These are phyloP conservation scores for Fusarium secorum DNA, from an alignment of 2,329 filamentous ascomycete species.

Conservation along the genomic window DNA sequence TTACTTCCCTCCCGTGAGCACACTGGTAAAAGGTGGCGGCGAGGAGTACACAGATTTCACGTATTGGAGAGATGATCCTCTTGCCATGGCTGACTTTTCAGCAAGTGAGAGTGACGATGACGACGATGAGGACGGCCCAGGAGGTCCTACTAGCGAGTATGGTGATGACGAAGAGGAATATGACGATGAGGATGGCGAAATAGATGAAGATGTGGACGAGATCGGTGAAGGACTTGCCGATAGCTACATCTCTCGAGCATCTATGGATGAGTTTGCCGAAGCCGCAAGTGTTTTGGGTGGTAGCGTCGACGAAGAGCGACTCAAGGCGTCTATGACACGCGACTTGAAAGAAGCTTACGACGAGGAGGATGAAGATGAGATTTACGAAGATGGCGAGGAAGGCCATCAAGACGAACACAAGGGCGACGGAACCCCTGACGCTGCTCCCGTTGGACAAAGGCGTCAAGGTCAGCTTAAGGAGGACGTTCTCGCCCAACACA, in stretches of 20 bases:
- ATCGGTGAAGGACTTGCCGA: slow-evolving; percentile 46
- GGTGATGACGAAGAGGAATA: slow-evolving; percentile 57
- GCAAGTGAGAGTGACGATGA: slow-evolving; percentile 73
- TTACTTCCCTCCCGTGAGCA: slow-evolving; percentile 92
- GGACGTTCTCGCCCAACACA: slow-evolving; percentile 64
- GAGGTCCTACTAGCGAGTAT: slow-evolving; percentile 54
- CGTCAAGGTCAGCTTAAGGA: slow-evolving; percentile 44
- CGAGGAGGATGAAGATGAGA: slow-evolving; percentile 54
- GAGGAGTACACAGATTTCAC: slow-evolving; percentile 97
- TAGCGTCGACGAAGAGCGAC: slow-evolving; percentile 54
- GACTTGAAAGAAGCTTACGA: slow-evolving; percentile 53
- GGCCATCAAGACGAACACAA: slow-evolving; percentile 34
- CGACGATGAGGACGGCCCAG: slow-evolving; percentile 64
- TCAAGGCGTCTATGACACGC: slow-evolving; percentile 50
- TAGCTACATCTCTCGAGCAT: slow-evolving; percentile 44
- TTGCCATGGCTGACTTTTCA: slow-evolving; percentile 88
- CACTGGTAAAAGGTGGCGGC: slow-evolving; percentile 85
- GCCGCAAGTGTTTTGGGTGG: slow-evolving; percentile 54
- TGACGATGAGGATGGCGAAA: slow-evolving; percentile 54
- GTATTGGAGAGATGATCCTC: slow-evolving; percentile 88
- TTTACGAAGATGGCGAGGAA: slow-evolving; percentile 36
- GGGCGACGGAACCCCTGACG: slow-evolving; percentile 18
- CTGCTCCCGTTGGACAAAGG: not conserved
- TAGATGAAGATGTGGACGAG: slow-evolving; percentile 52
- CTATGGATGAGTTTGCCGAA: slow-evolving; percentile 50